Evolutionary conservation across 2,329 filamentous ascomycete species (phyloP).

Genomic region (Cladorrhinum sp.): DNA sequence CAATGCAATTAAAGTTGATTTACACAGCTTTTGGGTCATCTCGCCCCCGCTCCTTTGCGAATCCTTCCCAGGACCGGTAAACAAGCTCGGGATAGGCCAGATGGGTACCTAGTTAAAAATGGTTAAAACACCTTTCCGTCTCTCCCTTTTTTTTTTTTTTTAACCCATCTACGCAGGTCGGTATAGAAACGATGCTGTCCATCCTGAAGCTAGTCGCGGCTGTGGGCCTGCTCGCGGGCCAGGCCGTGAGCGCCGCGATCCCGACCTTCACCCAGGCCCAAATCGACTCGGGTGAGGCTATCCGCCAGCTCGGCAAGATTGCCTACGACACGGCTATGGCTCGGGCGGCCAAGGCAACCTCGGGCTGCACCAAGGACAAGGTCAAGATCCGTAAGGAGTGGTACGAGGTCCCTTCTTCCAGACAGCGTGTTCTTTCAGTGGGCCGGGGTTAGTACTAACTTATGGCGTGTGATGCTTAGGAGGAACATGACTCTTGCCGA

Average conservation of each 20-base stretch:
- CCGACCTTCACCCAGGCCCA: constrained; percentile 26
- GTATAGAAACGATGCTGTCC: background rate
- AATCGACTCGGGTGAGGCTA: constrained; percentile 27
- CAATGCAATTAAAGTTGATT: background rate
- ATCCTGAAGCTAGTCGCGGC: background rate
- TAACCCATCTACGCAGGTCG: background rate
- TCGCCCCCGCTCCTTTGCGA: background rate
- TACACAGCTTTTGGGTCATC: background rate
- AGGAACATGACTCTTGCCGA: constrained; percentile 26
- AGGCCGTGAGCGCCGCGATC: constrained; percentile 13
- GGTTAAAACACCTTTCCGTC: background rate
- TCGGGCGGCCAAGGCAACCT: constrained; percentile 23
- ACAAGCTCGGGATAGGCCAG: background rate
- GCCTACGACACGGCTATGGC: constrained; percentile 28
- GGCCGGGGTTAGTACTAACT: background rate
- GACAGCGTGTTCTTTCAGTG: background rate
- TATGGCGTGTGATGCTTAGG: constrained; percentile 18
- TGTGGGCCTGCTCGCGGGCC: constrained; percentile 6
- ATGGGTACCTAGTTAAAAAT: background rate
- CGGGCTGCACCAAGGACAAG: constrained; percentile 28
- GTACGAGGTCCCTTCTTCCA: too few species aligned
- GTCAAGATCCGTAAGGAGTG: constrained; percentile 28
- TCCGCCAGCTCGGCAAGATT: constrained; percentile 25
- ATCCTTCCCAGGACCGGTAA: background rate
- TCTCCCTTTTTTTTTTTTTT: background rate